phyloP scores from a whole-genome alignment of 345 rosid genomes.

The Aurinia saxatilis region DNA sequence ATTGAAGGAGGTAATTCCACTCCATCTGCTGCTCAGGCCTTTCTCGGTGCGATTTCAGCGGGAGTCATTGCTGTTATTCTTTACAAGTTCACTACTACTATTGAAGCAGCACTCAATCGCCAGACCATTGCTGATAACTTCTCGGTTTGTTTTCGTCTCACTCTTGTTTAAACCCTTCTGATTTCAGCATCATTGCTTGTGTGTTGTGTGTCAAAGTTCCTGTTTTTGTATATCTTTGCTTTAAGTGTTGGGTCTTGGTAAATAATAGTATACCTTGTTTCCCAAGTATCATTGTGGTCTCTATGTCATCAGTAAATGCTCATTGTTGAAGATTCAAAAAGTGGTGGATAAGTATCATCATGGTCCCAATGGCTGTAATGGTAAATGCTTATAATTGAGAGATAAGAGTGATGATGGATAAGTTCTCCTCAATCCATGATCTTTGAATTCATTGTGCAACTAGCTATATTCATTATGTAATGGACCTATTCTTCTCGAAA shows the following conservation, averaged over 20 bases:
- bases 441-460: not conserved
- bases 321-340: too few relatives aligned
- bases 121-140: conserved; percentile 63
- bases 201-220: not conserved
- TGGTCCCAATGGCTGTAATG: not conserved
- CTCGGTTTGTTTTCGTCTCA: conserved; percentile 49
- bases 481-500: not conserved
- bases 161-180: not conserved
- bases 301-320: not conserved
- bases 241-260: not conserved
- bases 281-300: not conserved
- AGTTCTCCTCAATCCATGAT: not conserved
- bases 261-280: not conserved
- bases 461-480: not conserved
- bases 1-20: conserved; percentile 44
- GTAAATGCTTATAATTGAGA: not conserved
- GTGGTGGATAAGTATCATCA: not conserved
- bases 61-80: conserved; percentile 80
- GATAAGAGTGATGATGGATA: too few relatives aligned
- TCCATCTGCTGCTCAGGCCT: conserved; percentile 69
- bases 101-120: conserved; percentile 73
- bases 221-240: not conserved
- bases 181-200: not conserved
- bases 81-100: conserved; percentile 72
- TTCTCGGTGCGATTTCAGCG: conserved; percentile 70